Conservation (phyloP, 208 protist genomes). For the Sergeia podlipaevii region DNA sequence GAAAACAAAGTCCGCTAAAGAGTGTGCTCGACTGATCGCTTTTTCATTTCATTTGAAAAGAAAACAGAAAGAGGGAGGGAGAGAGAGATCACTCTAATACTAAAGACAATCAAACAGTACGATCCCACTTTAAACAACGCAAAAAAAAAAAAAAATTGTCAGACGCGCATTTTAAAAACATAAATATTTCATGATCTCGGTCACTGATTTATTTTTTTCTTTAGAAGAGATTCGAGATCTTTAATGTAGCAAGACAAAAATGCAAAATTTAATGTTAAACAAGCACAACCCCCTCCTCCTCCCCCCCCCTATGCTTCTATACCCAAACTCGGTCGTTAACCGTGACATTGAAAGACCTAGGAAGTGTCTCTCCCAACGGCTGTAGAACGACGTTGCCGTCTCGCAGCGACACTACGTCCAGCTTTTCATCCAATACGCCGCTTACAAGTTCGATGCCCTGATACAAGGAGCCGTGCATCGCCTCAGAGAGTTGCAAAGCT, state of each 20-base stretch:
- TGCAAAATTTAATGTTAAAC: too few relatives aligned
- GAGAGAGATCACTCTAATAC: constrained; percentile 12
- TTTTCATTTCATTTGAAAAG: constrained; percentile 6
- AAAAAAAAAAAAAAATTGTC: neutral
- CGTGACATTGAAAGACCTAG: constrained; percentile 25
- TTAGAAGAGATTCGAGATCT: too few relatives aligned
- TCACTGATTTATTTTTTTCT: constrained; percentile 2
- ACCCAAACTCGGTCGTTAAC: constrained; percentile 75
- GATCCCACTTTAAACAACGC: too few relatives aligned
- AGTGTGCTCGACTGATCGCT: too few relatives aligned
- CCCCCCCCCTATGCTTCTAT: constrained; percentile 14
- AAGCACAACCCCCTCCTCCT: neutral
- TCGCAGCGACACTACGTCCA: constrained; percentile 67
- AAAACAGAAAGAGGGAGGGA: constrained; percentile 5
- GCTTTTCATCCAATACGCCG: constrained; percentile 60
- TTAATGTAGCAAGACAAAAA: too few relatives aligned
- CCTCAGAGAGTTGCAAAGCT: constrained; percentile 51
- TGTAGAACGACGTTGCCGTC: constrained; percentile 38
- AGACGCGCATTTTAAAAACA: neutral
- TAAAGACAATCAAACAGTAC: constrained; percentile 4
- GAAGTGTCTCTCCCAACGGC: constrained; percentile 12
- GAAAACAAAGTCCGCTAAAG: too few relatives aligned
- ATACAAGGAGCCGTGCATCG: constrained; percentile 43
- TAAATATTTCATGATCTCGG: neutral
- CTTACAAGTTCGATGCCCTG: constrained; percentile 41